Base-by-base conservation (phyloP, 1,284 basidiomycete species). In the Tranzscheliella williamsii region DNA sequence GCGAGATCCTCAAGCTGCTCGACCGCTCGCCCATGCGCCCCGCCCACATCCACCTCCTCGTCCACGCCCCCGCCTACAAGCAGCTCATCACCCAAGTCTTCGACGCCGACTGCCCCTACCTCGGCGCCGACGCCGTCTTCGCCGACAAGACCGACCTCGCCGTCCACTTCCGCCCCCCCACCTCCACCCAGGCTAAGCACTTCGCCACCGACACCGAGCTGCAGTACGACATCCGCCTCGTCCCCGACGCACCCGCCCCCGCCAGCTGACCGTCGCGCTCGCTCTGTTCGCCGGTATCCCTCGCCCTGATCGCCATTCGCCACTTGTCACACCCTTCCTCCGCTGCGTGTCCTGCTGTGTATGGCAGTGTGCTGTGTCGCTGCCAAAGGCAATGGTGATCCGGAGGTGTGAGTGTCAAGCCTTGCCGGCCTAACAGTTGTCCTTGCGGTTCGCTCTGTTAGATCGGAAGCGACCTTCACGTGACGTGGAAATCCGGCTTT, bases 51-150 rank as follows among this genome's bases (percentile, higher is more conserved):
- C 79, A 78, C 47, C 24, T 68, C n/a, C 22, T 60, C 8, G 42
- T 69, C 35, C 38, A 54, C 22, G 57, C 47, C 0, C 34, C 49
- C 2, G 56, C 53, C 1, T 61, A 48, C 39, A 61, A 50, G 43
- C 42, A 50, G 27, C 24, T 54, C 18, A 24, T 53, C 22, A 56
- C 63, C 5, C 63, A 79, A 51, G 57, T 80, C 41, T 80, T 79
- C 37, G 74, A 78, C 48, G 45, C 61, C 35, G 66, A 75, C 24
- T 78, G 75, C 53, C 50, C 76, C 20, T 79, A 79, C 49, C 67
- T 80, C 24, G 69, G 72, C 31, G 72, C 76, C 31, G 79, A 80
- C 42, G 60, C 78, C 12, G 79, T 80, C 29, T 80, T 80, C 37
- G 79, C 79, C 16, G 78, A 79, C 56, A 79, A 79, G 64, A 73